phyloP scores from a whole-genome alignment of 73 alveolate species.

The Paramecium biaurelia region DNA sequence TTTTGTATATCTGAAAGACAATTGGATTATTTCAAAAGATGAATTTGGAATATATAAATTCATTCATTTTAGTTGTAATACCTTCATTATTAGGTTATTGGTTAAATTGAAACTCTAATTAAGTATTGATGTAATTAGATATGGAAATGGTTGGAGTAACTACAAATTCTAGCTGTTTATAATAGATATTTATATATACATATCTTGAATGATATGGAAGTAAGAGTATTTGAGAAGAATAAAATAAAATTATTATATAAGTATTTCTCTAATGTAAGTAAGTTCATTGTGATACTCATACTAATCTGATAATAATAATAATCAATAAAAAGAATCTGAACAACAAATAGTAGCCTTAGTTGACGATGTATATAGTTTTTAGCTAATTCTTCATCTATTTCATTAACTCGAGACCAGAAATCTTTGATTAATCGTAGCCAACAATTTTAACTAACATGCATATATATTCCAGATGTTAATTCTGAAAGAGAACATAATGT shows the following conservation, averaged over 20 bases:
- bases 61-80: not conserved
- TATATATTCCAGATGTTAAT: slow-evolving; percentile 16
- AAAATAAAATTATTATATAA: too few relatives aligned
- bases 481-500: slow-evolving; percentile 20
- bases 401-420: slow-evolving; percentile 30
- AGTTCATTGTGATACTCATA: not conserved
- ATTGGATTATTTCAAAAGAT: too few relatives aligned
- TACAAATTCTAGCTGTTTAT: too few relatives aligned
- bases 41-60: not conserved
- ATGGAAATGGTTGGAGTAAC: too few relatives aligned
- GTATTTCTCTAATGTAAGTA: not conserved
- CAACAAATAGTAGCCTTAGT: slow-evolving; percentile 47
- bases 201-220: too few relatives aligned
- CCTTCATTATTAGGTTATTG: too few relatives aligned
- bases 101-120: not conserved
- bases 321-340: slow-evolving; percentile 28
- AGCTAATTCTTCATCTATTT: slow-evolving; percentile 34
- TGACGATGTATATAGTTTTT: slow-evolving; percentile 9
- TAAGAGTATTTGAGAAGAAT: too few relatives aligned
- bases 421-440: slow-evolving; percentile 33
- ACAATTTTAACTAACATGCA: not conserved
- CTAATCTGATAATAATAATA: too few relatives aligned
- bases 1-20: not conserved
- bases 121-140: not conserved
- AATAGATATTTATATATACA: too few relatives aligned